Conservation (phyloP, 805 yeast genomes). For the Candida parachauliodes region DNA sequence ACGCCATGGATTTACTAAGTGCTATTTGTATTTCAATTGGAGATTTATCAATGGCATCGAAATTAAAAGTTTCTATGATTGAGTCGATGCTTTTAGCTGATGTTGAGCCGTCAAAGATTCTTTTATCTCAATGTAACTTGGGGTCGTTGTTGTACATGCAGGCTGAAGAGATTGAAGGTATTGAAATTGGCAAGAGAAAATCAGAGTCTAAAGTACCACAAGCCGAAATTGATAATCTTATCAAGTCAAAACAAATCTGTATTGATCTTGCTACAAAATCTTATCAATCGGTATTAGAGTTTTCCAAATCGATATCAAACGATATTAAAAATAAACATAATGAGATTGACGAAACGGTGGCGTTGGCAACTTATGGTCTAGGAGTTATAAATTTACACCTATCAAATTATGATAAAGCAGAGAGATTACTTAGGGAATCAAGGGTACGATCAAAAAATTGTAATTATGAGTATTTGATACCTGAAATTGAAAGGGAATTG, state of each 20-base stretch:
- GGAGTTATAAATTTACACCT: slow-evolving; percentile 74
- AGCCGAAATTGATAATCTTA: slow-evolving; percentile 8
- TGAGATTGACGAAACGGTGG: slow-evolving; percentile 59
- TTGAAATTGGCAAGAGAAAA: slow-evolving; percentile 30
- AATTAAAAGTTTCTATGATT: slow-evolving; percentile 59
- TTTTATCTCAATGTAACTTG: slow-evolving; percentile 63
- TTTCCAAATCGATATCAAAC: slow-evolving; percentile 28
- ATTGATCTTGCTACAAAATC: slow-evolving; percentile 28
- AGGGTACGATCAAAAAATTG: slow-evolving; percentile 65
- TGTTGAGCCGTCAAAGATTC: slow-evolving; percentile 58
- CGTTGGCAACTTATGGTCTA: slow-evolving; percentile 77
- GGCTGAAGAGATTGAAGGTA: slow-evolving; percentile 58
- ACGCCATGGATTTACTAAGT: slow-evolving; percentile 70
- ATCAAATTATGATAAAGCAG: slow-evolving; percentile 55
- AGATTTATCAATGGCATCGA: slow-evolving; percentile 59
- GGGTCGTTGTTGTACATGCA: slow-evolving; percentile 68
- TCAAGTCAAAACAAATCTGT: slow-evolving; percentile 20
- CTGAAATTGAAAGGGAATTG: slow-evolving; percentile 65
- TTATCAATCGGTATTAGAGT: slow-evolving; percentile 33
- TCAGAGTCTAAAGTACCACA: background rate
- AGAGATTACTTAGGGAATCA: slow-evolving; percentile 61
- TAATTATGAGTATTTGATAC: slow-evolving; percentile 58
- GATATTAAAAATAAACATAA: slow-evolving; percentile 18
- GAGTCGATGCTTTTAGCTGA: slow-evolving; percentile 75
- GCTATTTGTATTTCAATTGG: slow-evolving; percentile 68